A percentile compares a stretch with the other conserved stretches of the same genome.
Evolutionary conservation across 345 rosid species (phyloP).

Genomic region (Cochlearia excelsa): DNA sequence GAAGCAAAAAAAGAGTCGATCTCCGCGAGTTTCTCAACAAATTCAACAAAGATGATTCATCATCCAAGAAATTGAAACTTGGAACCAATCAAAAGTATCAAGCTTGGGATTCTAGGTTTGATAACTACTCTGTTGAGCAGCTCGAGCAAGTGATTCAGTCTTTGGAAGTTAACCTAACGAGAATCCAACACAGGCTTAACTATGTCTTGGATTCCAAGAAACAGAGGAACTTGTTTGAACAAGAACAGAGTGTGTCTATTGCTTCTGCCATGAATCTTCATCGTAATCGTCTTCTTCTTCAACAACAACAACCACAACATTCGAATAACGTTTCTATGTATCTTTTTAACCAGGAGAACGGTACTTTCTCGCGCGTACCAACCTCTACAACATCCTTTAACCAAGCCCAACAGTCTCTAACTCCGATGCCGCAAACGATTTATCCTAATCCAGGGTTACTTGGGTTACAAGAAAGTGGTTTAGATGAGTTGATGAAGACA

Average conservation of each 20-base stretch:
- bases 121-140: constrained; percentile 26
- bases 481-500: background rate
- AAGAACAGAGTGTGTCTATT: background rate
- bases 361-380: constrained; percentile 12
- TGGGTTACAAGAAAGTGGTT: background rate
- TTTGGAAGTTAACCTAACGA: constrained; percentile 14
- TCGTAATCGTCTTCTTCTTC: too few relatives aligned
- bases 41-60: constrained; percentile 8
- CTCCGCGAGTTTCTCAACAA: constrained; percentile 11
- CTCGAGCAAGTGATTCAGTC: constrained; percentile 16
- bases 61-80: constrained; percentile 4
- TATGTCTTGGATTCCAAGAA: constrained; percentile 20
- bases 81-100: constrained; percentile 12
- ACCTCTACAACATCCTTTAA: constrained; percentile 14
- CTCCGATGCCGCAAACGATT: constrained; percentile 9
- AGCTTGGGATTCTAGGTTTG: constrained; percentile 31
- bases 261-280: constrained; percentile 7
- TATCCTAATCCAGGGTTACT: constrained; percentile 4
- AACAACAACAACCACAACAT: constrained; percentile 1
- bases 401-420: constrained; percentile 16
- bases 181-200: constrained; percentile 7
- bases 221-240: constrained; percentile 5
- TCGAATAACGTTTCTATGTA: constrained; percentile 11
- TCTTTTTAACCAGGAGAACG: constrained; percentile 15
- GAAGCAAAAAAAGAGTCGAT: constrained; percentile 24